Base-by-base conservation (phyloP, 2,329 filamentous ascomycete species). In the Dendrostoma leiphaemia region DNA sequence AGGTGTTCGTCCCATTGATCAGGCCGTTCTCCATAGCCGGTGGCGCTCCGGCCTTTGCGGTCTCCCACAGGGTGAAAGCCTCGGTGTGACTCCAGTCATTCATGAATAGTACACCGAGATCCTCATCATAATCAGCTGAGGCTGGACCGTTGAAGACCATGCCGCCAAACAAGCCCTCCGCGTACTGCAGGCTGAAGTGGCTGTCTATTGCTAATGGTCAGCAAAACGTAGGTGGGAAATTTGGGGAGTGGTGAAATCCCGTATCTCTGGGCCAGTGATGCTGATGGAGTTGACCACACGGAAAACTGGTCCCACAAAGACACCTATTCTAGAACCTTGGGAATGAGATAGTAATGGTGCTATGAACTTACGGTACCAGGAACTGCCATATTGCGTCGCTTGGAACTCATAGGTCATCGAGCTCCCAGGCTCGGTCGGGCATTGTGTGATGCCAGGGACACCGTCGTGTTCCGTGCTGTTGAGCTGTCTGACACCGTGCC, bases 11-110 rank as follows among this genome's bases (percentile, higher is more conserved):
- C 7, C 78, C 79, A 59, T 74, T 74, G 64, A 76, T 72, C 19
- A 76, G 61, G 29, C 72, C 67, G 54, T 74, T 75, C 49, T 72
- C 66, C 28, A 64, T 57, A 31, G 59, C 6, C 7, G 63, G 66
- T 7, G 65, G 44, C 31, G 58, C 35, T 41, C 61, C 15, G 21
- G 62, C 31, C 7, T 45, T 48, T 38, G 59, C 62, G 51, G 62
- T 38, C 9, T 55, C 50, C 28, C 59, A 64, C 21, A 62, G 49
- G 2, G 59, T 52, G 54, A 71, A 68, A 3, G 67, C 68, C 13
- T 64, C 62, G 40, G 61, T 54, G 43, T 77, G 72, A 65, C 79
- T 81, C 73, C 77, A 84, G 59, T 84, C 82, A 6, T 71, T 74
- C 37, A 84, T 70, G 6, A 75, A 72, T 6, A 79, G 69, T 3